Base-by-base conservation (phyloP, 257 asterid genomes). In the Primulina eburnea region DNA sequence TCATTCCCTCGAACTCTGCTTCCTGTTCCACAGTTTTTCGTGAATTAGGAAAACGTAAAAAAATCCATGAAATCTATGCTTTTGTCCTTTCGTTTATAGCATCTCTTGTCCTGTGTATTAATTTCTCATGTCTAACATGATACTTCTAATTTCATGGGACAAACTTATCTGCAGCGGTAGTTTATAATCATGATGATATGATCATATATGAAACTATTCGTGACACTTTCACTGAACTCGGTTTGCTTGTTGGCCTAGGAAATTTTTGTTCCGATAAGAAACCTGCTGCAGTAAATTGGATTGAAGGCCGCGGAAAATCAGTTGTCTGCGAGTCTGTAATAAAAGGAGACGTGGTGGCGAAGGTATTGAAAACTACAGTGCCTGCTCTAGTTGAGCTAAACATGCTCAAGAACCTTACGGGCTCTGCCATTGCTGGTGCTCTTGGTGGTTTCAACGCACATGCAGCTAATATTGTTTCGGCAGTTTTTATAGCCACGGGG, bases 401-500 rank as follows among this genome's bases (percentile, higher is more conserved):
- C 85, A 84, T 85, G 96, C 96, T 92, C 72, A 92, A 92, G 92
- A 90, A 92, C 75, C 97, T 92, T 35, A 75, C 97, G 4, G 98
- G 98, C 60, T 90, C 97, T 50, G 97, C 98, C 20, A 34, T 92
- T 66, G 97, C 98, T 61, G 98, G 98, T 10, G 79, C 97, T 79
- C 90, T 92, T 9, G 98, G 98, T 40, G 96, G 97, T 37, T 92
- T 92, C 72, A 92, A 92, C 17, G 98, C 98, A 24, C 98, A 92
- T 65, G 95, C 97, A 56, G 92, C 97, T 68, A 92, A 92, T 64
- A 90, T 92, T 6, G 97, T 92, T 35, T 92, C 98, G 6, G 97
- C 98, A 16, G 66, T 92, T 47, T 92, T 90, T 71, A 84, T 92
- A 37, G 97, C 98, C 18, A 92, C 98, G 0, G 98, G 98, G 32